Base-by-base conservation (phyloP, 1,284 basidiomycete genomes). In the Apiotrichum gamsii region DNA sequence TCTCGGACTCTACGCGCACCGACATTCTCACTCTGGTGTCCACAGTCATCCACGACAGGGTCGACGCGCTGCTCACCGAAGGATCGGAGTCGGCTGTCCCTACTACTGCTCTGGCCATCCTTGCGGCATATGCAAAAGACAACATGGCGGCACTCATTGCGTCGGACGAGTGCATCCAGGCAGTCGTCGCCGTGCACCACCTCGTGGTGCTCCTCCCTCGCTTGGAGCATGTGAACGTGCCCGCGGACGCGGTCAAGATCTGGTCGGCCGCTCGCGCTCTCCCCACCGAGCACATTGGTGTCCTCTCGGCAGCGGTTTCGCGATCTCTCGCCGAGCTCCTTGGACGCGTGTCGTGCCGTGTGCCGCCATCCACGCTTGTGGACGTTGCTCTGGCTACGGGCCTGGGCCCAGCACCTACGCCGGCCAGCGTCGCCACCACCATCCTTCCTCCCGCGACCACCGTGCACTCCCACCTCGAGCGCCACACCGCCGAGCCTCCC, bases 1-100 rank as follows among this genome's bases (percentile, higher is more conserved):
- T 70, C 5, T 68, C 67, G 1, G 9, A 34, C 4, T 54, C 62
- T 3, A 54, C 62, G 2, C 45, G 64, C 8, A 48, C 59, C 15
- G 52, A 54, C 5, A 50, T 69, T 18, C 56, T 70, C 14, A 57
- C 59, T 4, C 54, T 72, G 2, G 62, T 71, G 19, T 75, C 74
- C 51, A 61, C 73, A 3, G 71, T 74, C 0, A 73, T 78, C 32
- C 76, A 78, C 56, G 76, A 78, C 52, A 61, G 72, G 0, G 58
- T 61, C n/a, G 69, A 73, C 15, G 70, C 75, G 48, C 62, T 73
- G 4, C 43, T 66, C 9, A 35, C 54, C 2, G 42, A 29, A 15
- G 31, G 39, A 2, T 41, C 19, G 3, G 50, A 51, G 1, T 37
- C 32, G 0, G 13, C 20, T 2, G 20, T 59, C 0, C 60, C 63